phyloP scores from a whole-genome alignment of 2,329 filamentous ascomycete genomes.

The Fonsecaea pedrosoi region DNA sequence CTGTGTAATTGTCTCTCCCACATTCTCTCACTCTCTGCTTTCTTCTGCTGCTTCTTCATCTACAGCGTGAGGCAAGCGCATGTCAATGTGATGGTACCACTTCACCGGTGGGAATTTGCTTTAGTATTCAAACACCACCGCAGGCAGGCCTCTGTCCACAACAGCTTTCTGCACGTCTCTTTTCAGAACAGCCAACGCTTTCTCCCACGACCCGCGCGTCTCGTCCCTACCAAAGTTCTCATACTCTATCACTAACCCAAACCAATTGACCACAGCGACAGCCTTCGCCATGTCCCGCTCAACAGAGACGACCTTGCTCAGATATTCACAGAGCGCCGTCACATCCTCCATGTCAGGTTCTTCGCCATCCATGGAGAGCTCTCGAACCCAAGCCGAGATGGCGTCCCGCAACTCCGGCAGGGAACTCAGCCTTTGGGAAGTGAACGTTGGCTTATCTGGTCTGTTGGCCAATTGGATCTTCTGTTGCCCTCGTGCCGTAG shows the following conservation, averaged over 20 bases:
- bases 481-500: constrained; percentile 45
- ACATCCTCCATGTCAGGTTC: constrained; percentile 83
- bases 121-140: constrained; percentile 55
- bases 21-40: too few relatives aligned
- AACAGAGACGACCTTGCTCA: constrained; percentile 73
- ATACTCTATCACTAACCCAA: constrained; percentile 51
- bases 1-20: background rate
- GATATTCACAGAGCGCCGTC: constrained; percentile 73
- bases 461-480: constrained; percentile 57
- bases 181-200: constrained; percentile 50
- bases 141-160: constrained; percentile 62
- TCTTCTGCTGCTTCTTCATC: background rate
- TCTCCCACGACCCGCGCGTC: constrained; percentile 53
- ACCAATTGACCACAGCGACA: constrained; percentile 72
- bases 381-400: constrained; percentile 75
- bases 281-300: constrained; percentile 82
- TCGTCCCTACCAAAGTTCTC: constrained; percentile 49
- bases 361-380: constrained; percentile 76
- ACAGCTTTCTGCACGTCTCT: constrained; percentile 62
- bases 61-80: background rate
- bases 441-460: constrained; percentile 66
- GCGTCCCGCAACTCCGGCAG: constrained; percentile 74
- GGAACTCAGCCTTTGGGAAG: constrained; percentile 61
- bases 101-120: background rate
- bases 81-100: background rate